These are phyloP conservation scores for Amphibolis antarctica DNA, from an alignment of 106 monocot genomes.

Conservation along the genomic window DNA sequence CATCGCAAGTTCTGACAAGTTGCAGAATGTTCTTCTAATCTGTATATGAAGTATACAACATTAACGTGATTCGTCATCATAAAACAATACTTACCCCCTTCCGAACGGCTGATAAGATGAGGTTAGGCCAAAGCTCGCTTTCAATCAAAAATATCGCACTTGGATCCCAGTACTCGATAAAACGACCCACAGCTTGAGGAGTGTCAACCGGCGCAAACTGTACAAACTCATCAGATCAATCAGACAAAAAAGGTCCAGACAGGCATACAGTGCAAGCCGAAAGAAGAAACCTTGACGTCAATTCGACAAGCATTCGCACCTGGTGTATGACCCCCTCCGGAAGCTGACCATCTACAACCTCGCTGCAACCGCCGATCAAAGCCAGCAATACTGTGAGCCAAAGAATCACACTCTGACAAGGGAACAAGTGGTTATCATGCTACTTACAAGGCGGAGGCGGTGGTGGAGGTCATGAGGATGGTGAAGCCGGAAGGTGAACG, in stretches of 20 bases:
- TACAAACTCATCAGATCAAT: neutral
- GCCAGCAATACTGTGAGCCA: neutral
- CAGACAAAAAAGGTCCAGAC: neutral
- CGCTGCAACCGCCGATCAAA: constrained; percentile 30
- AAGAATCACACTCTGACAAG: neutral
- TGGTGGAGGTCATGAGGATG: constrained; percentile 80
- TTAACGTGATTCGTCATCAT: neutral
- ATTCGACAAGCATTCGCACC: too few species aligned
- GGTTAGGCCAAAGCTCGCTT: constrained; percentile 98
- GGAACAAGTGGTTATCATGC: neutral
- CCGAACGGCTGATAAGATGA: constrained; percentile 63
- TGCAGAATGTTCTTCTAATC: neutral
- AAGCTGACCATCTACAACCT: constrained; percentile 68
- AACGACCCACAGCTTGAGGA: constrained; percentile 47
- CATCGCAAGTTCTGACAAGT: too few species aligned
- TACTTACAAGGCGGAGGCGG: constrained; percentile 75
- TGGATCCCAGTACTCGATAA: constrained; percentile 73
- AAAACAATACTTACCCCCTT: constrained; percentile 39
- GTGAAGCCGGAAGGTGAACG: constrained; percentile 7
- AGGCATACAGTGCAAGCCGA: neutral
- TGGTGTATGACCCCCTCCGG: constrained; percentile 79
- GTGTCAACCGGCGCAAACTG: constrained; percentile 88
- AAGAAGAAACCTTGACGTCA: neutral
- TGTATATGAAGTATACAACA: neutral
- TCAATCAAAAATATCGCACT: constrained; percentile 71